These are phyloP conservation scores for Thecaphora thlaspeos DNA, from an alignment of 1,284 basidiomycete genomes.

Conservation along the genomic window DNA sequence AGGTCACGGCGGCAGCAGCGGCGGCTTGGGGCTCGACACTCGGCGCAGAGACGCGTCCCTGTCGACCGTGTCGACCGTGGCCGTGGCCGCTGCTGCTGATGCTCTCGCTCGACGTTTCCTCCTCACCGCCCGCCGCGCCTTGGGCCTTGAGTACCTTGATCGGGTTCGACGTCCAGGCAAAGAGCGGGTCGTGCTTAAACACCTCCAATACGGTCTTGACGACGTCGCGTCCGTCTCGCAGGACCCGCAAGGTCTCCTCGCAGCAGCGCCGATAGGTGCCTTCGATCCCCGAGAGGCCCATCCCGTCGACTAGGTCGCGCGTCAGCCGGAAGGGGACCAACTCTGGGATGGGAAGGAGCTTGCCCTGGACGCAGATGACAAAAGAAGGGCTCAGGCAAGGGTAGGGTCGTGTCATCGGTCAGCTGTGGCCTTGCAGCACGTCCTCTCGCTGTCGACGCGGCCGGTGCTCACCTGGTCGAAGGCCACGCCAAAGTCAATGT, in stretches of 20 bases:
- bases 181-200: slow-evolving; percentile 92
- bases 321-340: slow-evolving; percentile 93
- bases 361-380: too few species aligned
- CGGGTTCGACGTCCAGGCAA: slow-evolving; percentile 68
- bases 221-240: slow-evolving; percentile 78
- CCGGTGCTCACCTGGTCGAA: slow-evolving; percentile 76
- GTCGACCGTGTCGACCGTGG: too few species aligned
- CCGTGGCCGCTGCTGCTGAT: too few species aligned
- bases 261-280: slow-evolving; percentile 93
- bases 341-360: slow-evolving; percentile 77
- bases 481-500: slow-evolving; percentile 94
- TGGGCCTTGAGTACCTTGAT: slow-evolving; percentile 44
- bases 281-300: slow-evolving; percentile 84
- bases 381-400: too few species aligned
- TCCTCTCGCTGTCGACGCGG: too few species aligned
- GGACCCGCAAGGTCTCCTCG: slow-evolving; percentile 86
- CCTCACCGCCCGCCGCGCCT: slow-evolving; percentile 12
- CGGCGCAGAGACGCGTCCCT: too few species aligned
- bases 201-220: slow-evolving; percentile 94
- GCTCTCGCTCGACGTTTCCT: slow-evolving; percentile 7
- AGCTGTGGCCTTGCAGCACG: too few species aligned
- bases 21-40: too few species aligned
- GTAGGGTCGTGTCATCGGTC: too few species aligned
- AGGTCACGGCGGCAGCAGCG: too few species aligned
- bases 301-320: slow-evolving; percentile 86